Evolutionary conservation across 805 yeast species (phyloP).

Genomic region (Zygoascus tannicola): DNA sequence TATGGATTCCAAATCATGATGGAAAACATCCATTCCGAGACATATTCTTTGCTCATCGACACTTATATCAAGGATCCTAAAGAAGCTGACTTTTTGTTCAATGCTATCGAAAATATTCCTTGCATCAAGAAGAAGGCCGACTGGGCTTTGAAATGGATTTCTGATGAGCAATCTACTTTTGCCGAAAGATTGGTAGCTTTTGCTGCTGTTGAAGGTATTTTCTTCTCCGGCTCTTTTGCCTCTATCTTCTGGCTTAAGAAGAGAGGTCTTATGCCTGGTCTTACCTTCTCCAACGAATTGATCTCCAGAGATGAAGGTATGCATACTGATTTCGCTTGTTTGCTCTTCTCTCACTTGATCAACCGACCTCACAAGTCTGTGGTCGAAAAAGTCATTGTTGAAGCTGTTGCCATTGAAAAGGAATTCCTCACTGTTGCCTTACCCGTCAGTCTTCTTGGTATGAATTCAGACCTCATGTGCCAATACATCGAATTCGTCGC

Average conservation of each 20-base stretch:
- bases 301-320: slow-evolving; percentile 98
- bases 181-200: slow-evolving; percentile 96
- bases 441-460: slow-evolving; percentile 87
- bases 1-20: slow-evolving; percentile 99
- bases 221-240: slow-evolving; percentile 97
- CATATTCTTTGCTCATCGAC: slow-evolving; percentile 89
- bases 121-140: slow-evolving; percentile 95
- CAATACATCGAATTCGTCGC: slow-evolving; percentile 98
- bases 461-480: slow-evolving; percentile 90
- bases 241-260: slow-evolving; percentile 98
- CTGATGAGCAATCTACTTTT: slow-evolving; percentile 76
- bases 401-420: slow-evolving; percentile 92
- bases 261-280: slow-evolving; percentile 98
- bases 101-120: slow-evolving; percentile 94
- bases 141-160: slow-evolving; percentile 98
- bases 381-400: slow-evolving; percentile 80
- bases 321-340: slow-evolving; percentile 97
- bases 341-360: slow-evolving; percentile 84
- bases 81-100: slow-evolving; percentile 82
- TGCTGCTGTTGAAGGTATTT: slow-evolving; percentile 98
- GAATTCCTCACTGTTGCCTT: slow-evolving; percentile 91
- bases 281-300: slow-evolving; percentile 94
- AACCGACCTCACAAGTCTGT: slow-evolving; percentile 76
- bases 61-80: slow-evolving; percentile 93
- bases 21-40: slow-evolving; percentile 98